A percentile compares a stretch with the other conserved stretches of the same genome.
Conservation (phyloP, 805 yeast genomes). For the Schizosaccharomyces japonicus region DNA sequence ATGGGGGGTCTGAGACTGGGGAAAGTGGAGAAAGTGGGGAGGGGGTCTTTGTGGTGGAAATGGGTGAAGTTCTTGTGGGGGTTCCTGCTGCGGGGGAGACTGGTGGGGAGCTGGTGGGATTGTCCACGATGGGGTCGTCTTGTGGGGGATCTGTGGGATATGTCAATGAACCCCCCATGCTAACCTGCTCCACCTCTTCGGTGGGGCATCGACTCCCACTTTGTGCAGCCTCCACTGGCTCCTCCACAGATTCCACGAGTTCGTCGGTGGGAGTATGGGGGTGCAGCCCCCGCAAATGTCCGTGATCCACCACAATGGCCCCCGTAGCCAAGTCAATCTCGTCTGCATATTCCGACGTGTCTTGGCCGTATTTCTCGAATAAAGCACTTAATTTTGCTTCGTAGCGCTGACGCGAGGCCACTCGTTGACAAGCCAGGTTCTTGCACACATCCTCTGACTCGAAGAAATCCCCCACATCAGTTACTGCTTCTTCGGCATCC, state of each 20-base stretch:
- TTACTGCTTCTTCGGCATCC: too few species aligned
- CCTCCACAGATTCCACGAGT: background rate
- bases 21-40: too few species aligned
- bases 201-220: background rate
- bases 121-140: background rate
- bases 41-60: too few species aligned
- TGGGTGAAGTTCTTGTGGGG: too few species aligned
- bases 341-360: conserved; percentile 18
- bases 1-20: too few species aligned
- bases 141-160: background rate
- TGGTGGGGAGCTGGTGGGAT: too few species aligned
- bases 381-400: conserved; percentile 7
- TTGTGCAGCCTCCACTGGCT: background rate
- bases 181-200: background rate
- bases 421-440: background rate
- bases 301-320: conserved; percentile 36
- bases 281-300: conserved; percentile 25
- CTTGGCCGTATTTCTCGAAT: conserved; percentile 15
- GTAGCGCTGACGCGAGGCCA: background rate
- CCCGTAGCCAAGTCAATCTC: conserved; percentile 37
- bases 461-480: too few species aligned
- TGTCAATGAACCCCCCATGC: background rate
- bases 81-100: too few species aligned
- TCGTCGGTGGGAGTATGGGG: background rate
- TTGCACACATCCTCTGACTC: too few species aligned